Evolutionary conservation across 805 yeast species (phyloP).

Genomic region (Wickerhamiella domercqiae): DNA sequence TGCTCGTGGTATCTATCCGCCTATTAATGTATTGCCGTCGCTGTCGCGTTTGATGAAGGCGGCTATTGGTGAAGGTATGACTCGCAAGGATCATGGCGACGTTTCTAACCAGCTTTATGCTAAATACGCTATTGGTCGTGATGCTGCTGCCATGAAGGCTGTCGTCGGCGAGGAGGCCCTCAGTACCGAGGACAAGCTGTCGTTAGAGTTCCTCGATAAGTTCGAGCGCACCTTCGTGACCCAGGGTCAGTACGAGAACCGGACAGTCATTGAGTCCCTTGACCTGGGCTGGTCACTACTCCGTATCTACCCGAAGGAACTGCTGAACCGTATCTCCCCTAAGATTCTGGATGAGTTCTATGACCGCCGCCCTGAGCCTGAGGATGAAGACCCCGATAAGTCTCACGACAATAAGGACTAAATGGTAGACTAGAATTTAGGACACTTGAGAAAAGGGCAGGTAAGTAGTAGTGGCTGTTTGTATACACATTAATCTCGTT

Average conservation of each 20-base stretch:
- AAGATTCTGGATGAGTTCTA: constrained; percentile 91
- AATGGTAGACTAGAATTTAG: not conserved
- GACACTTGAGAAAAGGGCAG: no score
- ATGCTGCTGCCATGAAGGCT: constrained; percentile 99
- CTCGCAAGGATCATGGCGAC: constrained; percentile 98
- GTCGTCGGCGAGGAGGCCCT: constrained; percentile 99
- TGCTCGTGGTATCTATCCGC: constrained; percentile 97
- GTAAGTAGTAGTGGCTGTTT: no score
- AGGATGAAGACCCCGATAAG: constrained; percentile 23
- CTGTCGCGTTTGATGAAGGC: constrained; percentile 96
- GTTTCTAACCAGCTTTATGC: constrained; percentile 98
- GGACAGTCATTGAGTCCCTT: constrained; percentile 85
- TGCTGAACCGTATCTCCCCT: constrained; percentile 96
- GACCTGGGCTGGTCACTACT: constrained; percentile 97
- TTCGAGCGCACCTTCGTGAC: constrained; percentile 89
- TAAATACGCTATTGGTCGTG: constrained; percentile 98
- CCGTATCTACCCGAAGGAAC: constrained; percentile 97
- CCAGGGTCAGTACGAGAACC: constrained; percentile 95
- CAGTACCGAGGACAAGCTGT: constrained; percentile 92
- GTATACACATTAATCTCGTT: no score
- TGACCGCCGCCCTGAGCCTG: constrained; percentile 34
- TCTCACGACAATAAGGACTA: constrained; percentile 13
- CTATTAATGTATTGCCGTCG: constrained; percentile 95
- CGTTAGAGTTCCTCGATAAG: constrained; percentile 93
- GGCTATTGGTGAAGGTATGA: constrained; percentile 99